These are phyloP conservation scores for Talaromyces sp. DNA, from an alignment of 2,329 filamentous ascomycete species.

Conservation along the genomic window DNA sequence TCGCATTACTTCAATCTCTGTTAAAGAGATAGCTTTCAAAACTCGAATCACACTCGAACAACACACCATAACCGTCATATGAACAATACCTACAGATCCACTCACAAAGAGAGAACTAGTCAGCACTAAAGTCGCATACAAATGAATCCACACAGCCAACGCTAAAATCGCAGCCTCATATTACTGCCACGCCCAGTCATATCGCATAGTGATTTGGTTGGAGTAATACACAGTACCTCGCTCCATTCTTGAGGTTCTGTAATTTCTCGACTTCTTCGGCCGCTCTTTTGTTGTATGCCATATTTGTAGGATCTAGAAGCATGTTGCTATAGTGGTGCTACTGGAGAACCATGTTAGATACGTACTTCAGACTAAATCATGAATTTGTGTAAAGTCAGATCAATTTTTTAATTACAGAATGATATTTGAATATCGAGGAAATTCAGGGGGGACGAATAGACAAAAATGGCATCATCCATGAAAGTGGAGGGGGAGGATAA, in stretches of 20 bases:
- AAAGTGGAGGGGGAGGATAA: background rate
- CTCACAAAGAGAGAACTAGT: background rate
- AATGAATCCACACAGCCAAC: background rate
- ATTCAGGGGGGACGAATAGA: background rate
- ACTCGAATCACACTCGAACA: background rate
- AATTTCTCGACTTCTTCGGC: too few species aligned
- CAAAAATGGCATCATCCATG: background rate
- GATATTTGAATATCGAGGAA: background rate
- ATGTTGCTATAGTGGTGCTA: background rate
- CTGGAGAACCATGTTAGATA: background rate
- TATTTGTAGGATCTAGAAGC: background rate
- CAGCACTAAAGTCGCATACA: background rate
- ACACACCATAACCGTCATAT: background rate
- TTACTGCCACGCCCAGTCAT: background rate
- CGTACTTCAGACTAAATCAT: background rate
- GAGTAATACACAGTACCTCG: background rate
- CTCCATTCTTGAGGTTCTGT: too few species aligned
- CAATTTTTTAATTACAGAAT: too few species aligned
- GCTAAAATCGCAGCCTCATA: background rate
- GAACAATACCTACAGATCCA: background rate
- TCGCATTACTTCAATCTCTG: too few species aligned
- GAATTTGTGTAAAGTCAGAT: background rate
- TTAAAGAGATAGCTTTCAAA: background rate
- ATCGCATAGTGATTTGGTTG: background rate
- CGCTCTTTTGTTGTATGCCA: too few species aligned